Percentiles rank a stretch among this genome's conserved stretches.
Evolutionary conservation across 345 rosid genomes (phyloP).

Genomic region (Leavenworthia alabamica): DNA sequence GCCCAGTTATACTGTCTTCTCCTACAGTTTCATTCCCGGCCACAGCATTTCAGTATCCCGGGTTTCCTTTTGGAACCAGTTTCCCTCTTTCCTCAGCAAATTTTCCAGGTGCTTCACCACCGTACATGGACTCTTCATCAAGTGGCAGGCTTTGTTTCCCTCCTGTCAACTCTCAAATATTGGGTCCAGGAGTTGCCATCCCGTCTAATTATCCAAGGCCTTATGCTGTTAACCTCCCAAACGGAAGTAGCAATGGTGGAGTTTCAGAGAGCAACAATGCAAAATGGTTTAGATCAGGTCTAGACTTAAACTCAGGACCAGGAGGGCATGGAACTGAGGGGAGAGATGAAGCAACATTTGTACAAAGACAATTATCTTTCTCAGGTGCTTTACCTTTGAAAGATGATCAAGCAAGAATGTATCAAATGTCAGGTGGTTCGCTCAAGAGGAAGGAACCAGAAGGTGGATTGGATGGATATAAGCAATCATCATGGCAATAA

Average conservation of each 20-base stretch:
- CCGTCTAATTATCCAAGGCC: constrained; percentile 57
- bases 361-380: constrained; percentile 47
- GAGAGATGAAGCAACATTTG: constrained; percentile 50
- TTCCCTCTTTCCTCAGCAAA: constrained; percentile 56
- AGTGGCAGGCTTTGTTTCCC: constrained; percentile 63
- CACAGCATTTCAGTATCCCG: constrained; percentile 61
- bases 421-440: constrained; percentile 51
- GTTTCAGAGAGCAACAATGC: constrained; percentile 35
- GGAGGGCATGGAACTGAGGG: constrained; percentile 57
- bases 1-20: constrained; percentile 65
- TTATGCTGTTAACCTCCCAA: constrained; percentile 54
- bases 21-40: constrained; percentile 69
- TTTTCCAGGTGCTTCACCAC: constrained; percentile 61
- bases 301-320: constrained; percentile 88
- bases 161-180: constrained; percentile 51
- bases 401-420: constrained; percentile 72
- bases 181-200: constrained; percentile 38
- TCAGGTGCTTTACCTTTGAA: constrained; percentile 43
- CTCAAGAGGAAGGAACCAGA: constrained; percentile 85
- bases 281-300: constrained; percentile 63
- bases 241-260: constrained; percentile 39
- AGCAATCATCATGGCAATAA: constrained; percentile 78
- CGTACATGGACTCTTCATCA: constrained; percentile 60
- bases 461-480: constrained; percentile 87
- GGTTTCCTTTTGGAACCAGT: constrained; percentile 51